A percentile compares a stretch with the other conserved stretches of the same genome.
These are phyloP conservation scores for Boletus sp. DNA, from an alignment of 768 basidiomycete species.

Conservation along the genomic window DNA sequence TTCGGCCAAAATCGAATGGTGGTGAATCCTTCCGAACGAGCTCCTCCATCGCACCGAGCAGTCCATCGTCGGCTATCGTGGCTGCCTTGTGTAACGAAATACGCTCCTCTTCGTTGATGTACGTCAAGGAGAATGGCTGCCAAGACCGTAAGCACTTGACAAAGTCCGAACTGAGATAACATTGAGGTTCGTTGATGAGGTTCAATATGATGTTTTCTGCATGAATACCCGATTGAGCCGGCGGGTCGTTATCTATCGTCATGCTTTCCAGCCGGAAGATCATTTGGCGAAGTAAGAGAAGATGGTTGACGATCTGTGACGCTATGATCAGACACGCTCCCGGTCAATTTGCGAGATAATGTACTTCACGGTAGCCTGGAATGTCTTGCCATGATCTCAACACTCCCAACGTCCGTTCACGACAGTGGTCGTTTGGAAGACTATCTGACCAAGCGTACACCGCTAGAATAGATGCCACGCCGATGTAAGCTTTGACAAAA, in stretches of 20 bases:
- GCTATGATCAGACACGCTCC: slow-evolving; percentile 5
- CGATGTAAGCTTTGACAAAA: slow-evolving; percentile 66
- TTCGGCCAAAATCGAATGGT: slow-evolving; percentile 44
- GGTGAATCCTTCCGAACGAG: slow-evolving; percentile 32
- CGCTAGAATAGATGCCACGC: slow-evolving; percentile 63
- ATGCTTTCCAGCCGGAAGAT: slow-evolving; percentile 72
- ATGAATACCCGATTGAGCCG: slow-evolving; percentile 60
- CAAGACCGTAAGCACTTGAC: slow-evolving; percentile 58
- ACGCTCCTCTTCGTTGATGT: slow-evolving; percentile 60
- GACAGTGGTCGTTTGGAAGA: slow-evolving; percentile 59
- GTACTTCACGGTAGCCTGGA: slow-evolving; percentile 73
- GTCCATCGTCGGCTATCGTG: slow-evolving; percentile 65
- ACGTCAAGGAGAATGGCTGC: slow-evolving; percentile 58
- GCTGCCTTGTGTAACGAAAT: slow-evolving; percentile 60
- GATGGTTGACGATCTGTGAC: slow-evolving; percentile 69
- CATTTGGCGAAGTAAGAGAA: slow-evolving; percentile 70
- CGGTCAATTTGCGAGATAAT: slow-evolving; percentile 16
- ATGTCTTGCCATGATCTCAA: slow-evolving; percentile 41
- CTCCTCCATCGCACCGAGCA: slow-evolving; percentile 62
- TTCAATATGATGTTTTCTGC: slow-evolving; percentile 68
- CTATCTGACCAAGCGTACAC: slow-evolving; percentile 83
- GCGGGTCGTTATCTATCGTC: slow-evolving; percentile 59
- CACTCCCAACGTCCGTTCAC: slow-evolving; percentile 62
- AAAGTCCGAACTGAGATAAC: slow-evolving; percentile 59
- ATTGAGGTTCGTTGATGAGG: slow-evolving; percentile 57